phyloP scores from a whole-genome alignment of 2,329 filamentous ascomycete species.

The Chaetomium strumarium region DNA sequence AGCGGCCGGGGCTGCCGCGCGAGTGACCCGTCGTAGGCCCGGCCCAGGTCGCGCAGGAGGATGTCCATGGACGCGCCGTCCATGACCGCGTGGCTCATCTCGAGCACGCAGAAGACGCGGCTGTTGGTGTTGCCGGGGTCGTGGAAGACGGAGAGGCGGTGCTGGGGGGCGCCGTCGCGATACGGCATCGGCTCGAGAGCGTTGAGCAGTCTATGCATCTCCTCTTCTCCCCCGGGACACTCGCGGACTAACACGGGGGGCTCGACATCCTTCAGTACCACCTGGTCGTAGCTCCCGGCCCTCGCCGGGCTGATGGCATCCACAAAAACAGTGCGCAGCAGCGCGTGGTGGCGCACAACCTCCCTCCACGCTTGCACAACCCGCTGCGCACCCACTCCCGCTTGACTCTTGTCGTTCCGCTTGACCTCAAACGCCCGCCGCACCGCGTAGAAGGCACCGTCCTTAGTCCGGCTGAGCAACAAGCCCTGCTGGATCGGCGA shows the following conservation, averaged over 20 bases:
- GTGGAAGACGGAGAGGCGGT: slow-evolving; percentile 39
- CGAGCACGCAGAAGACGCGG: slow-evolving; percentile 39
- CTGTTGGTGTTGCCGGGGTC: slow-evolving; percentile 3
- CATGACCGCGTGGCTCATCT: slow-evolving; percentile 46
- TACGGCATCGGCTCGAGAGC: slow-evolving; percentile 27
- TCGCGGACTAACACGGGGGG: slow-evolving; percentile 8
- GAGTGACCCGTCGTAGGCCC: slow-evolving; percentile 35
- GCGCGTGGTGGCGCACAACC: slow-evolving; percentile 25
- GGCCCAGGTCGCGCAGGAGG: slow-evolving; percentile 39
- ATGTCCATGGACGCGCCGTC: slow-evolving; percentile 47
- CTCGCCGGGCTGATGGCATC: slow-evolving; percentile 17
- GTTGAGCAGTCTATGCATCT: slow-evolving; percentile 30
- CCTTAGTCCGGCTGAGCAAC: slow-evolving; percentile 21
- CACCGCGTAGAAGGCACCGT: slow-evolving; percentile 21
- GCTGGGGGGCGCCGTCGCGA: slow-evolving; percentile 14
- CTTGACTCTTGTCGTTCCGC: background rate
- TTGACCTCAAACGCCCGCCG: slow-evolving; percentile 15
- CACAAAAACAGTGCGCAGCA: slow-evolving; percentile 28
- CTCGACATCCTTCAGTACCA: slow-evolving; percentile 24
- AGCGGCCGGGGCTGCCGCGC: background rate
- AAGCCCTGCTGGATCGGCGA: slow-evolving; percentile 25
- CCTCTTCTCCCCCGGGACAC: slow-evolving; percentile 5
- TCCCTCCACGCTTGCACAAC: slow-evolving; percentile 22
- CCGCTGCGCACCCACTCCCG: slow-evolving; percentile 10
- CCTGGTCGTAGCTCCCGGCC: slow-evolving; percentile 24